Evolutionary conservation across 495 filamentous ascomycete genomes (phyloP).

Genomic region (Tuber magnatum): DNA sequence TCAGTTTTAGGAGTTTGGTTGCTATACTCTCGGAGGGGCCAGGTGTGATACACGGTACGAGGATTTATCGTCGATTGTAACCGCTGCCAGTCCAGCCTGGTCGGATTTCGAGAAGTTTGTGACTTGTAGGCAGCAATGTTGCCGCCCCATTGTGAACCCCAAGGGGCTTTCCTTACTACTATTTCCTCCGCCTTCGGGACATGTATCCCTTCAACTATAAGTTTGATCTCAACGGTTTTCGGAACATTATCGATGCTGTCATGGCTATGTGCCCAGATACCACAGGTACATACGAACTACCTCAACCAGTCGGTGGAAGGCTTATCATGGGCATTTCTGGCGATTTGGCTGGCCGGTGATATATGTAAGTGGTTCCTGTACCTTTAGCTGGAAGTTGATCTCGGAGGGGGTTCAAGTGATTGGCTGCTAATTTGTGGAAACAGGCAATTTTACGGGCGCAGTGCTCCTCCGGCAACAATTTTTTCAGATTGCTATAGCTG

Average conservation of each 20-base stretch:
- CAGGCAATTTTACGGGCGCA: slow-evolving; percentile 56
- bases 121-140: background rate
- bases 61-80: background rate
- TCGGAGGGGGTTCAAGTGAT: background rate
- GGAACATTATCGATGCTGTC: slow-evolving; percentile 60
- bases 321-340: slow-evolving; percentile 60
- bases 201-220: slow-evolving; percentile 25
- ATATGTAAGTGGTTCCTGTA: slow-evolving; percentile 41
- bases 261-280: slow-evolving; percentile 72
- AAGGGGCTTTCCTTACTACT: background rate
- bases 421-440: slow-evolving; percentile 5
- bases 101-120: background rate
- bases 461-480: slow-evolving; percentile 59
- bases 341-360: slow-evolving; percentile 65
- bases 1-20: background rate
- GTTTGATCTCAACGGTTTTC: slow-evolving; percentile 58
- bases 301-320: slow-evolving; percentile 59
- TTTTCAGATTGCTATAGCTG: slow-evolving; percentile 63
- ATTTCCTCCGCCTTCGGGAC: background rate
- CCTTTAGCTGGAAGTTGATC: background rate
- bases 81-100: background rate
- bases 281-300: slow-evolving; percentile 68
- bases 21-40: background rate
- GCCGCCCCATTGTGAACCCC: background rate
- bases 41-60: background rate